A percentile compares a stretch with the other conserved stretches of the same genome.
Evolutionary conservation across 164 flowering plant genomes (phyloP).

Genomic region (Vitis rupestris): DNA sequence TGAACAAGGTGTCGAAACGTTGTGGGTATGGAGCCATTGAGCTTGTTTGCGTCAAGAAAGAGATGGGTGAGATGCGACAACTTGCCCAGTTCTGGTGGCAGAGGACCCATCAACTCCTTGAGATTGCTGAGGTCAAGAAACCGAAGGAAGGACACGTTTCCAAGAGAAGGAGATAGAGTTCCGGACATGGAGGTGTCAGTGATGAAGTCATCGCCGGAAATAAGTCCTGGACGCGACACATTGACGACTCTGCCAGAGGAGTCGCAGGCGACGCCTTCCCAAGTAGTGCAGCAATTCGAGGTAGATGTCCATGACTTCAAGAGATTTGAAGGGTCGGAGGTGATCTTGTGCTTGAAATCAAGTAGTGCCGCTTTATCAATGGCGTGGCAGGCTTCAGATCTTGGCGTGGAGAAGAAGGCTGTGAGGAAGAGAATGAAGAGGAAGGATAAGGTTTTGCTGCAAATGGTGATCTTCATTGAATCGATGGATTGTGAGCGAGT

Average conservation of each 20-base stretch:
- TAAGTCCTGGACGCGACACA: slow-evolving; percentile 54
- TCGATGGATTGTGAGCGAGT: too few species aligned
- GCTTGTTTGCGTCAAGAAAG: slow-evolving; percentile 45
- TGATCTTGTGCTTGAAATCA: slow-evolving; percentile 52
- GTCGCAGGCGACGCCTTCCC: slow-evolving; percentile 64
- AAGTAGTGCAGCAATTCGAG: slow-evolving; percentile 55
- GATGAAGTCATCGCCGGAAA: slow-evolving; percentile 34
- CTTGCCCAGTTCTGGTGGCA: slow-evolving; percentile 56
- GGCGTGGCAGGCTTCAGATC: slow-evolving; percentile 33
- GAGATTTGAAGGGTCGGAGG: slow-evolving; percentile 45
- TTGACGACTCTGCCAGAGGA: slow-evolving; percentile 46
- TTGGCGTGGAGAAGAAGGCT: too few species aligned
- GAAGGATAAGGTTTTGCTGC: not conserved
- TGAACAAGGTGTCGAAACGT: slow-evolving; percentile 31
- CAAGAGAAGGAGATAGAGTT: slow-evolving; percentile 55
- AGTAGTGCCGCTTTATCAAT: slow-evolving; percentile 52
- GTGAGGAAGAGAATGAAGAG: slow-evolving; percentile 8
- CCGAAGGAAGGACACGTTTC: slow-evolving; percentile 41
- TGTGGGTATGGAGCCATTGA: slow-evolving; percentile 51
- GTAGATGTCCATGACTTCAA: slow-evolving; percentile 44
- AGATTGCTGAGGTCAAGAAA: slow-evolving; percentile 60
- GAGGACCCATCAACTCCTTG: slow-evolving; percentile 45
- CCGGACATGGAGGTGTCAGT: slow-evolving; percentile 58
- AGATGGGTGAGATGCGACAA: slow-evolving; percentile 37
- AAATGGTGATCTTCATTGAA: not conserved